Evolutionary conservation across 2,329 filamentous ascomycete genomes (phyloP), one percentile per base, ranked within the genome.

Genomic region (Raffaelea ambrosiae): DNA sequence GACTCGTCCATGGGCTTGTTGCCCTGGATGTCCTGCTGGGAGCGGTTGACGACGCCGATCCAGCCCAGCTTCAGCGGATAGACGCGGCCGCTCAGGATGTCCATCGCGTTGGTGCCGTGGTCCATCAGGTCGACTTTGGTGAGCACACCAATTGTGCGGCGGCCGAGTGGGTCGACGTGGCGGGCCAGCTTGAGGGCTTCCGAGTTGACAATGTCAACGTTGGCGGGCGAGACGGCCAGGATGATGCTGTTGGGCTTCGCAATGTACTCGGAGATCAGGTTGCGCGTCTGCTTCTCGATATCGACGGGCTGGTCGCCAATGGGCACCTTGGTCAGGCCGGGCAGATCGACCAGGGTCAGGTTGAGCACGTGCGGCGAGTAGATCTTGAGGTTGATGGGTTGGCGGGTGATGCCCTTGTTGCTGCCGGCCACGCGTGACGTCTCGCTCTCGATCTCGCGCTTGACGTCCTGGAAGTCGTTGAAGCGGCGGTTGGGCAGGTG

Each of bases 91-190:
- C 91, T 94, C n/a, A 98, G 76, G 57, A 98, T 98, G 39, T 98
- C 93, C 57, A 98, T 76, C 16, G 93, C 93, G 61, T 98, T 97
- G 49, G 93, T 98, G 53, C 93, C 93, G 61, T 98, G 91, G 61
- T 98, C 93, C 93, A 98, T 98, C 49, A 98, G 72, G 64, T 98
- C 93, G 54, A 98, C 74, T 70, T 98, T 98, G 51, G 93, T 97
- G 51, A 98, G 76, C 49, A 98, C 93, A 78, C 93, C 93, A 56
- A 98, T 98, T 44, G 93, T 98, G 64, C 93, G 81, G 71, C 97
- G 91, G 61, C 93, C 93, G 65, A 98, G 90, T 3, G 91, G 91
- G 60, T 98, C 93, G 39, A 98, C 93, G 70, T 98, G 91, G 60
- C 93, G 81, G 38, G 93, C 93, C 57, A 98, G 77, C 72, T 98